Conservation (phyloP, 2,329 filamentous ascomycete genomes). For the Trichophaea hybrida region DNA sequence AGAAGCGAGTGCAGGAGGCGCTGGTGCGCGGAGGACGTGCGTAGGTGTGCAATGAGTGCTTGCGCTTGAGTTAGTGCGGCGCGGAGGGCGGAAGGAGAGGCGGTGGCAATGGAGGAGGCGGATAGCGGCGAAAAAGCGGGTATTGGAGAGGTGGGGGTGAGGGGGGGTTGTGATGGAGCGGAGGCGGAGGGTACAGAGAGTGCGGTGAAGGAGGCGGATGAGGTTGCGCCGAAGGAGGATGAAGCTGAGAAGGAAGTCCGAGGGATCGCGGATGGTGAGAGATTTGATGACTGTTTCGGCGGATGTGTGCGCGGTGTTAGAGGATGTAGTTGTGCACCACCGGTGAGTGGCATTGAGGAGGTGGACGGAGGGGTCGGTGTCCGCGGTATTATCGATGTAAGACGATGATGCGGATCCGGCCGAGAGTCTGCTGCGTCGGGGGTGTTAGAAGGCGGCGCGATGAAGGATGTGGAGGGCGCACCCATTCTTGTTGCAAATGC, state of each 20-base stretch:
- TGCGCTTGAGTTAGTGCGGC: slow-evolving; percentile 27
- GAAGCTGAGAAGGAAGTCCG: slow-evolving; percentile 6
- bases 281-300: background rate
- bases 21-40: slow-evolving; percentile 24
- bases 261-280: background rate
- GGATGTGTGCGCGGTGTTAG: too few species aligned
- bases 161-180: background rate
- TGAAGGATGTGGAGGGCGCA: too few species aligned
- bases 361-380: background rate
- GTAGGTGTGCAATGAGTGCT: slow-evolving; percentile 23
- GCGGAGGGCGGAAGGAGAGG: slow-evolving; percentile 26
- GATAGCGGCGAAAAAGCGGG: slow-evolving; percentile 27
- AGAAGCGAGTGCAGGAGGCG: slow-evolving; percentile 26
- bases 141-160: slow-evolving; percentile 12
- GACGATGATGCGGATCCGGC: too few species aligned
- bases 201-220: slow-evolving; percentile 8
- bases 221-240: slow-evolving; percentile 1
- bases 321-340: too few species aligned
- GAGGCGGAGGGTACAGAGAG: background rate
- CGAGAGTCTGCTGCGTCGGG: too few species aligned
- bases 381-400: background rate
- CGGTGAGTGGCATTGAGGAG: too few species aligned
- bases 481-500: too few species aligned
- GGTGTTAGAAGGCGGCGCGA: too few species aligned
- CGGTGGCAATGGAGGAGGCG: slow-evolving; percentile 24